Evolutionary conservation across 1,284 basidiomycete species (phyloP).

Genomic region (Ceratobasidium sp.): DNA sequence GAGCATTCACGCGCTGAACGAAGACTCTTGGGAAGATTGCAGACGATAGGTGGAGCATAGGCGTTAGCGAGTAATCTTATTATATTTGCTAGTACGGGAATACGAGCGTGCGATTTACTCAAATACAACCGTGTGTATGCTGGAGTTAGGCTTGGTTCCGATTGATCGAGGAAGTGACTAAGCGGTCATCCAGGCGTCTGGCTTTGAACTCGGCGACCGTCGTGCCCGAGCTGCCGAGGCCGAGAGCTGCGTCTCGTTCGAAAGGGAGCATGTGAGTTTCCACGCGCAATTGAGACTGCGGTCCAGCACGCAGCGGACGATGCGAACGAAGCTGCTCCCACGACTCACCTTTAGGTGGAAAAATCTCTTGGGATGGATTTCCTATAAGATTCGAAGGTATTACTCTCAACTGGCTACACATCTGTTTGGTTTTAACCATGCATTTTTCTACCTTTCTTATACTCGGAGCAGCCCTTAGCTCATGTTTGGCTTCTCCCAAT

Average conservation of each 20-base stretch:
- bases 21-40: neutral
- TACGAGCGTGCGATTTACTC: too few species aligned
- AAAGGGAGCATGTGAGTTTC: neutral
- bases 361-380: neutral
- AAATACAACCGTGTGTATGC: too few species aligned
- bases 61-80: neutral
- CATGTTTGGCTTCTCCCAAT: slow-evolving; percentile 16
- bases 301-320: neutral
- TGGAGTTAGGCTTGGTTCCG: too few species aligned
- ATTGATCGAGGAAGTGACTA: too few species aligned
- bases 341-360: neutral
- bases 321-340: neutral
- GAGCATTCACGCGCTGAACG: neutral
- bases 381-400: neutral
- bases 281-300: slow-evolving; percentile 8
- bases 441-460: neutral
- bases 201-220: neutral
- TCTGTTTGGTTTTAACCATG: neutral
- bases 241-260: neutral
- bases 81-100: too few species aligned
- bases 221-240: slow-evolving; percentile 2
- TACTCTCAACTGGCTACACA: neutral
- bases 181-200: neutral
- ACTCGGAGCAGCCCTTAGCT: neutral
- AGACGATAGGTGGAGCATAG: neutral